Base-by-base conservation (phyloP, 2,329 filamentous ascomycete species). In the Botrytis byssoidea region DNA sequence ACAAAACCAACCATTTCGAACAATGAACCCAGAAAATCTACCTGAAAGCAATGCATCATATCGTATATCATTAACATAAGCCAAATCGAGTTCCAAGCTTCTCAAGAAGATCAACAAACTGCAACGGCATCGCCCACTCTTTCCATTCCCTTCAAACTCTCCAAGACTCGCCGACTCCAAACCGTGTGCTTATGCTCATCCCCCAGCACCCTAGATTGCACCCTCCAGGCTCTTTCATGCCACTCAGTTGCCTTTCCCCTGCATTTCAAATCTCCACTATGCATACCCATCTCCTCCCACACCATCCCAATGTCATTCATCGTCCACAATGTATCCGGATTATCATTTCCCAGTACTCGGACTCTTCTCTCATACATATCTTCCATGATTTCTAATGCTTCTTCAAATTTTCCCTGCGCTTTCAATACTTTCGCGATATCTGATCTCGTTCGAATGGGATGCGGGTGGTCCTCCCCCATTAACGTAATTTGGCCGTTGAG, bases 281-380 rank as follows among this genome's bases (percentile, higher is more conserved):
- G 9, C 25, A 48, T 40, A 8, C 71, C 51, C 20, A 72, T 12
- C 9, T 48, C 32, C 22, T 69, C 71, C 71, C 63, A 68, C 25
- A 69, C 16, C 10, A 25, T 22, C 14, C 71, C 71, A n/a, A 72
- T 40, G 42, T 72, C 57, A 42, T 72, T 72, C 71, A 68, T 69
- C 20, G 71, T 51, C 71, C 71, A 72, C 51, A 68, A 40, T 3
- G 71, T 72, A 61, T 72, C 71, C 12, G 71, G 63, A 48, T 72
- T 72, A 9, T 35, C 32, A 6, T 25, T 37, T 7, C 71, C 71
- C 2, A 72, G 12, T 8, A 69, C 63, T 40, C 10, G 42, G 4
- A 72, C 51, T 55, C 71, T 68, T 9, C 29, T 48, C 14, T 44
- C 55, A 64, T 72, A 69, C 46, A 69, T 46, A 25, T 65, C 55